A percentile compares a stretch with the other conserved stretches of the same genome.
Evolutionary conservation across 2,329 filamentous ascomycete species (phyloP).

Genomic region (Monilinia polystroma): DNA sequence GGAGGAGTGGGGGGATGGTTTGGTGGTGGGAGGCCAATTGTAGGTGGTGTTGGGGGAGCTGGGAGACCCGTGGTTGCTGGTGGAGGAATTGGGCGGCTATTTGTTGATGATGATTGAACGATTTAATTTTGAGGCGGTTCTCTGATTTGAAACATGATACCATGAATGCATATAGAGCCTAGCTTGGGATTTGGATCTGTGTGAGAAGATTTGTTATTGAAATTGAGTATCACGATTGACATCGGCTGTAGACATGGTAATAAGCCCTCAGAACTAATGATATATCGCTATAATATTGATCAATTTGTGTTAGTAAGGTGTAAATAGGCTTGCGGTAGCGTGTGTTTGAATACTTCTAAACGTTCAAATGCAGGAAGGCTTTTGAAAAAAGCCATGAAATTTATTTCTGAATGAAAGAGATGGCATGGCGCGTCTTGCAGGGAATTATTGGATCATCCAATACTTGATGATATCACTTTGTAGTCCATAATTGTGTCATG

Average conservation of each 20-base stretch:
- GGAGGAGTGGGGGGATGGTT: conserved; percentile 13
- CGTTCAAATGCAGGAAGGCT: background rate
- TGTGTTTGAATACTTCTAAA: background rate
- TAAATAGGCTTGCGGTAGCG: background rate
- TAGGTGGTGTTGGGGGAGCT: background rate
- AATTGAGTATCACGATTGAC: background rate
- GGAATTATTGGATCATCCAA: too few relatives aligned
- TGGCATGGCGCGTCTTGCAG: too few relatives aligned
- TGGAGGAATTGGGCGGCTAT: background rate
- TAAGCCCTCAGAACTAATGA: background rate
- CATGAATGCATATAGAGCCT: background rate
- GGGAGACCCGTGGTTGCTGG: background rate
- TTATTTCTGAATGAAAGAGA: background rate
- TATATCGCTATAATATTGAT: background rate
- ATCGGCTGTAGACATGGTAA: background rate
- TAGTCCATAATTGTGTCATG: too few relatives aligned
- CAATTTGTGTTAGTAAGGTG: background rate
- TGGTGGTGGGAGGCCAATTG: conserved; percentile 2
- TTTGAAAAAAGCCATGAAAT: background rate
- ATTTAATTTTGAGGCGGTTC: background rate
- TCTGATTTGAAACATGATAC: background rate
- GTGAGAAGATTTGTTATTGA: background rate
- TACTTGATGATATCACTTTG: too few relatives aligned
- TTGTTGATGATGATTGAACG: conserved; percentile 8
- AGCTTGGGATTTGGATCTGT: background rate